A percentile compares a stretch with the other conserved stretches of the same genome.
phyloP scores from a whole-genome alignment of 2,329 filamentous ascomycete species.

The Aspergillus texensis region DNA sequence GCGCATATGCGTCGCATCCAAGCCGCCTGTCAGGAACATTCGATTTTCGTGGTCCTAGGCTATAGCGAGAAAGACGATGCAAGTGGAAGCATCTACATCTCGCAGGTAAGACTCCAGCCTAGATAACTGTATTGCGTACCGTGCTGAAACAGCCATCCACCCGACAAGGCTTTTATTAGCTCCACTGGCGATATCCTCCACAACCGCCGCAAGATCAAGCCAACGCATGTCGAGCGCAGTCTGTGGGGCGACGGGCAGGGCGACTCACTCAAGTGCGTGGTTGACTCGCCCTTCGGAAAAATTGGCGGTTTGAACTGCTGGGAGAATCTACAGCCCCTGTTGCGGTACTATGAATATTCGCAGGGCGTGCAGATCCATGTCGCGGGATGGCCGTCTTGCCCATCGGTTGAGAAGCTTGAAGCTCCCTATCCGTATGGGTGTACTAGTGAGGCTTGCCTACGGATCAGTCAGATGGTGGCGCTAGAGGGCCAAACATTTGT shows the following conservation, averaged over 20 bases:
- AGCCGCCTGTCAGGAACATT: too few relatives aligned
- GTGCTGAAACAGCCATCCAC: too few relatives aligned
- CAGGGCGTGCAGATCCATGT: neutral
- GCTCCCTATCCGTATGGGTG: slow-evolving; percentile 8
- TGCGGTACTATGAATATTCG: neutral
- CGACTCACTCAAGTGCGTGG: neutral
- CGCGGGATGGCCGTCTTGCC: neutral
- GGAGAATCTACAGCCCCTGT: neutral
- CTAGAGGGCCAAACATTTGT: slow-evolving; percentile 51
- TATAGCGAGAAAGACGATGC: too few relatives aligned
- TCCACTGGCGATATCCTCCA: neutral
- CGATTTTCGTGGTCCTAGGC: too few relatives aligned
- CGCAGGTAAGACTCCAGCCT: too few relatives aligned
- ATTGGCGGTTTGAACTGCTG: neutral
- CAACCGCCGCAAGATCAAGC: neutral
- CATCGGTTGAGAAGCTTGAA: slow-evolving; percentile 4
- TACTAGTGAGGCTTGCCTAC: too few relatives aligned
- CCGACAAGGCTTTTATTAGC: neutral
- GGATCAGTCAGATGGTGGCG: slow-evolving; percentile 44
- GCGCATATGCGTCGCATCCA: too few relatives aligned
- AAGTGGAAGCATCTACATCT: too few relatives aligned
- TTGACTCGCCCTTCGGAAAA: neutral
- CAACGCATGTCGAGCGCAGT: neutral
- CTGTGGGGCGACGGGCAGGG: neutral
- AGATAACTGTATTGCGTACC: too few relatives aligned